phyloP scores from a whole-genome alignment of 177 flowering plant species.

The Telopea speciosissima region DNA sequence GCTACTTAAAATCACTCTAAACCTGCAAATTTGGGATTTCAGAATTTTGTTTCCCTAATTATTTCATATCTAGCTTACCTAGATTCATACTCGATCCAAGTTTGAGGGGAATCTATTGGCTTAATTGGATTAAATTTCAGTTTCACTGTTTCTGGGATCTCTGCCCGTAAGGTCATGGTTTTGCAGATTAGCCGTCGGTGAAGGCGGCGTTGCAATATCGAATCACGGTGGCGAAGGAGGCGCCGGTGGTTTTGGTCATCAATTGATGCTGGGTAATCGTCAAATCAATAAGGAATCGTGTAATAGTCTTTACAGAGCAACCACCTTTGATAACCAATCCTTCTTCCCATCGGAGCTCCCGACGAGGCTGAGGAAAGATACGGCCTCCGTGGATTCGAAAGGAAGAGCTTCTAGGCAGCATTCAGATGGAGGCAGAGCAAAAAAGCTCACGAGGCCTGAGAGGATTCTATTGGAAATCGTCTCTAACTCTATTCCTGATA shows the following conservation, averaged over 20 bases:
- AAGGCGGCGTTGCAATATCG: conserved; percentile 56
- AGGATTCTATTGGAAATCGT: conserved; percentile 62
- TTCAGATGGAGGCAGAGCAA: conserved; percentile 37
- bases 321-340: conserved; percentile 58
- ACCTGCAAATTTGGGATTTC: no score
- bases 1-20: no score
- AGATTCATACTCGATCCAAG: no score
- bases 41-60: no score
- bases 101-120: no score
- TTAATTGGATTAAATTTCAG: no score
- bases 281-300: conserved; percentile 37
- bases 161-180: no score
- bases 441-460: conserved; percentile 53
- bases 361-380: conserved; percentile 52
- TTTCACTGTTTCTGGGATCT: no score
- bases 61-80: no score
- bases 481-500: conserved; percentile 45
- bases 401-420: conserved; percentile 47
- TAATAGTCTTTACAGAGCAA: conserved; percentile 39
- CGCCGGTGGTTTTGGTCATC: conserved; percentile 25
- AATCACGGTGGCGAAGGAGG: conserved; percentile 29
- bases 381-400: conserved; percentile 50
- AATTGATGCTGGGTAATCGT: conserved; percentile 34
- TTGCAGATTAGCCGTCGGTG: no score
- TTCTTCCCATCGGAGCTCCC: conserved; percentile 91